A percentile compares a stretch with the other conserved stretches of the same genome.
Conservation (phyloP, 2,329 filamentous ascomycete species). For the Rhinocladiella mackenziei region DNA sequence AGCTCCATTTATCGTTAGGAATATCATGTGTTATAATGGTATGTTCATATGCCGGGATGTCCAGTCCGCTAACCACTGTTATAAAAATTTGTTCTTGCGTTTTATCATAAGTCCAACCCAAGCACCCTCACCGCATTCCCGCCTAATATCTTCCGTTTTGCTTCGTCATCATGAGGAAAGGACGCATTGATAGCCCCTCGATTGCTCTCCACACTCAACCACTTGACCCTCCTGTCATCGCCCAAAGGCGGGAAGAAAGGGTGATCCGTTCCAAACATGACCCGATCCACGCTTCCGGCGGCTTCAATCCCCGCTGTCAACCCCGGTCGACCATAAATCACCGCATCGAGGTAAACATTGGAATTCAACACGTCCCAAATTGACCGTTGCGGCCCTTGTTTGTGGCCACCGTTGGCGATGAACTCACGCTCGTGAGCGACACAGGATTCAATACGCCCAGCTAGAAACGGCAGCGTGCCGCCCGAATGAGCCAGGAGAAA, state of each 20-base stretch:
- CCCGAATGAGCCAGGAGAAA: constrained; percentile 85
- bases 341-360: constrained; percentile 80
- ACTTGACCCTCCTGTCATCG: constrained; percentile 34
- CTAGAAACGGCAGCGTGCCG: constrained; percentile 82
- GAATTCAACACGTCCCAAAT: constrained; percentile 64
- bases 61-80: too few species aligned
- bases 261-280: constrained; percentile 45
- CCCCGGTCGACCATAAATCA: constrained; percentile 53
- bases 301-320: constrained; percentile 75
- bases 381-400: constrained; percentile 56
- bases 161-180: constrained; percentile 34
- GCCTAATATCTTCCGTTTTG: constrained; percentile 39
- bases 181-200: constrained; percentile 42
- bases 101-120: constrained; percentile 32
- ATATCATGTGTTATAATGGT: background rate
- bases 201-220: constrained; percentile 48
- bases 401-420: constrained; percentile 57
- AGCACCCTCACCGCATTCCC: constrained; percentile 45
- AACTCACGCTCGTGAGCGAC: constrained; percentile 77
- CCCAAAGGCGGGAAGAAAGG: constrained; percentile 44
- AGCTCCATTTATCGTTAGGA: background rate
- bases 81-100: too few species aligned
- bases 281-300: constrained; percentile 38
- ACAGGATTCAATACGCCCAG: constrained; percentile 83
- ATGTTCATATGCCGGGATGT: background rate